A percentile compares a stretch with the other conserved stretches of the same genome.
Evolutionary conservation across 2,329 filamentous ascomycete genomes (phyloP).

Genomic region (Chaetomiaceae sp.): DNA sequence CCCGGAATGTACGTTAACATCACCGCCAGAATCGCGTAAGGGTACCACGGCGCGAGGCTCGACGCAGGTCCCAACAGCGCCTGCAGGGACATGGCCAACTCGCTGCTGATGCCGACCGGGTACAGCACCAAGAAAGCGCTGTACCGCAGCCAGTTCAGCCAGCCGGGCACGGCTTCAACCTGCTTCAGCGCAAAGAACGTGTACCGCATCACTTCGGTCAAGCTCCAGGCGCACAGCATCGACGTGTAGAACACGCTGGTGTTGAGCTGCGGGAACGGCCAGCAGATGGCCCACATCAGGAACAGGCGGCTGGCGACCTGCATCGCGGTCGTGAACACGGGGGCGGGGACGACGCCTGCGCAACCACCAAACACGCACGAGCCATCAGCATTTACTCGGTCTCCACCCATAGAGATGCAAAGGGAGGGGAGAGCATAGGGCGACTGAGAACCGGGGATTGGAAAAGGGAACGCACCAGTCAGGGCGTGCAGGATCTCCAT

Average conservation of each 20-base stretch:
- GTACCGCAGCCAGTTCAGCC: slow-evolving; percentile 76
- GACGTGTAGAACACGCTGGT: slow-evolving; percentile 58
- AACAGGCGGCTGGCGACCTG: slow-evolving; percentile 84
- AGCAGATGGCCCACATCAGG: slow-evolving; percentile 80
- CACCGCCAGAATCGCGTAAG: slow-evolving; percentile 57
- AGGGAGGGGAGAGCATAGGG: too few relatives aligned
- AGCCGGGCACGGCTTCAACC: slow-evolving; percentile 49
- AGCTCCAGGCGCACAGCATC: slow-evolving; percentile 81
- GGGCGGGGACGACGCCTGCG: slow-evolving; percentile 65
- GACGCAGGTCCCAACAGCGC: slow-evolving; percentile 54
- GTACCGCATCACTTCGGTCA: slow-evolving; percentile 92
- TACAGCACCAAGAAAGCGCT: slow-evolving; percentile 93
- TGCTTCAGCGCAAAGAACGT: slow-evolving; percentile 79
- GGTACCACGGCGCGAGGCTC: slow-evolving; percentile 41
- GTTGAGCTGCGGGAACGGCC: slow-evolving; percentile 63
- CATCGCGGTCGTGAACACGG: slow-evolving; percentile 77
- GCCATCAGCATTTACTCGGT: background rate
- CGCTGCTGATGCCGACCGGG: slow-evolving; percentile 82
- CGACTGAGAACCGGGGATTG: too few relatives aligned
- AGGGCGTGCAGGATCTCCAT: slow-evolving; percentile 80
- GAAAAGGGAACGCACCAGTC: slow-evolving; percentile 49
- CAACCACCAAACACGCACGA: background rate
- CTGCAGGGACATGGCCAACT: slow-evolving; percentile 72
- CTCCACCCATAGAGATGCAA: too few relatives aligned
- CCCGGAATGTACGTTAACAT: slow-evolving; percentile 75